phyloP scores from a whole-genome alignment of 805 yeast genomes.

The Candida rishiriensis region DNA sequence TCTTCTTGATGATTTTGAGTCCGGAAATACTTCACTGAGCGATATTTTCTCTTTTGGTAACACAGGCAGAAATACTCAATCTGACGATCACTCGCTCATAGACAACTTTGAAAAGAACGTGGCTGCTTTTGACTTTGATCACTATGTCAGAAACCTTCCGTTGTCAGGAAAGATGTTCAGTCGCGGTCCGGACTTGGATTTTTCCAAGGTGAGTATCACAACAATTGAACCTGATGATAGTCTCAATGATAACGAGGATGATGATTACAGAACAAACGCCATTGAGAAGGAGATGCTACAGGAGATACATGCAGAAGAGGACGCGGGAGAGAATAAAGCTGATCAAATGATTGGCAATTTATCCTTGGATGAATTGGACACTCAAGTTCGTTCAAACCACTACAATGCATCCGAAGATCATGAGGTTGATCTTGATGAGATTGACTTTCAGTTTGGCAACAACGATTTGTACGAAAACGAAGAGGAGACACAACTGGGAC shows the following conservation, averaged over 20 bases:
- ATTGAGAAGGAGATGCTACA: no score
- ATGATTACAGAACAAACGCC: slow-evolving; percentile 3
- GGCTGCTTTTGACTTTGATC: slow-evolving; percentile 24
- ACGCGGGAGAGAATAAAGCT: slow-evolving; percentile 4
- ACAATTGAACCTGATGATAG: slow-evolving; percentile 12
- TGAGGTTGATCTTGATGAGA: slow-evolving; percentile 12
- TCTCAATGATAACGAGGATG: slow-evolving; percentile 10
- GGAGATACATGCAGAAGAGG: background rate
- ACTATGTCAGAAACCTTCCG: slow-evolving; percentile 19
- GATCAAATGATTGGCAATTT: slow-evolving; percentile 27
- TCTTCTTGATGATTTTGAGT: slow-evolving; percentile 27
- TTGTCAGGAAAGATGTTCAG: slow-evolving; percentile 10
- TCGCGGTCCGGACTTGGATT: slow-evolving; percentile 17
- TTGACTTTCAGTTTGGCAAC: slow-evolving; percentile 19
- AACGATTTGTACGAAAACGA: slow-evolving; percentile 12
- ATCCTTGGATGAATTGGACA: slow-evolving; percentile 33
- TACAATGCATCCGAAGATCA: slow-evolving; percentile 10
- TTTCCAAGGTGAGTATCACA: slow-evolving; percentile 16
- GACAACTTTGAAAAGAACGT: background rate
- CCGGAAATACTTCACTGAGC: slow-evolving; percentile 21
- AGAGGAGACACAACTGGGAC: slow-evolving; percentile 11
- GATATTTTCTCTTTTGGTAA: slow-evolving; percentile 11
- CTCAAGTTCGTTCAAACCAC: slow-evolving; percentile 28
- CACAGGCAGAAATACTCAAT: no score
- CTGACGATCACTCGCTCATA: no score